Conservation (phyloP, 139 green algal genomes). For the Chlorella sp. region DNA sequence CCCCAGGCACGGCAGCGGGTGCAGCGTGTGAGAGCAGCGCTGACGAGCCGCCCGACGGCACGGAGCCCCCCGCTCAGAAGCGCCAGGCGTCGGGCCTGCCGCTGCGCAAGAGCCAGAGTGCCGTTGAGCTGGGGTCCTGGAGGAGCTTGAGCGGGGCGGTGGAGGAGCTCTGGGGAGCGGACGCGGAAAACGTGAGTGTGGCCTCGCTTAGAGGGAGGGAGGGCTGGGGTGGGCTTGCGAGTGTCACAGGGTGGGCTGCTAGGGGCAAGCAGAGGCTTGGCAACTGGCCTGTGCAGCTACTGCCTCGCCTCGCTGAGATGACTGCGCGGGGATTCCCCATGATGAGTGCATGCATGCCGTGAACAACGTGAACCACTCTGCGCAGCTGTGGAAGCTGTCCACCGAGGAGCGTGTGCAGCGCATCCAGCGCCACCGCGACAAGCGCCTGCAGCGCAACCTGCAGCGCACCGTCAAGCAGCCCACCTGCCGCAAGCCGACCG, state of each 20-base stretch:
- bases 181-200: neutral
- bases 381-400: constrained; percentile 1
- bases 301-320: too few species aligned
- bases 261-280: too few species aligned
- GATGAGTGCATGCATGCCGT: neutral
- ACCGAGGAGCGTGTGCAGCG: constrained; percentile 57
- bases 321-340: neutral
- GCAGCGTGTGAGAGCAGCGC: too few species aligned
- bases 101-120: constrained; percentile 29
- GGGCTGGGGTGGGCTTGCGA: too few species aligned
- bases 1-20: too few species aligned
- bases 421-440: constrained; percentile 71
- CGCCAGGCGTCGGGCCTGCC: constrained; percentile 2
- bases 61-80: too few species aligned
- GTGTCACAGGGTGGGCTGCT: too few species aligned
- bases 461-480: constrained; percentile 65
- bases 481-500: constrained; percentile 76
- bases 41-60: too few species aligned
- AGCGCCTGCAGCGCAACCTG: constrained; percentile 50
- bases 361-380: neutral
- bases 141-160: too few species aligned
- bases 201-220: too few species aligned
- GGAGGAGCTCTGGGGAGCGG: neutral
- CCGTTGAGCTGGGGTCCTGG: constrained; percentile 30
- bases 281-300: too few species aligned